phyloP scores from a whole-genome alignment of 805 yeast species.

The Starmerella gropengiesseri region DNA sequence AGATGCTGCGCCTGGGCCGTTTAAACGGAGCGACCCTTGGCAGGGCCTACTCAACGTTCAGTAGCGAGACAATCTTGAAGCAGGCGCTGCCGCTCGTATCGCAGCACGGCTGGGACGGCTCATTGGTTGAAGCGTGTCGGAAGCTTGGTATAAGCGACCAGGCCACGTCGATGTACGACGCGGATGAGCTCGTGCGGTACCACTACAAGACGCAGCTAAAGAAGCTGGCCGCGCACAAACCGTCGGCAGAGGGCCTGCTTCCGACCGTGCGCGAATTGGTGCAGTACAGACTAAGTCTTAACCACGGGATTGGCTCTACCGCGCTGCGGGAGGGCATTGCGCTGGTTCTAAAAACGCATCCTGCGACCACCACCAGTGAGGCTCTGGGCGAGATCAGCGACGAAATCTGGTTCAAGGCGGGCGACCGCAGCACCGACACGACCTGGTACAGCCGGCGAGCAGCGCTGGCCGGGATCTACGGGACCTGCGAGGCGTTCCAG shows the following conservation, averaged over 20 bases:
- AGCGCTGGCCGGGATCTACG: conserved; percentile 57
- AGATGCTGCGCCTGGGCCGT: conserved; percentile 1
- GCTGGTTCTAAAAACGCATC: conserved; percentile 53
- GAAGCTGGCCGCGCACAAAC: conserved; percentile 25
- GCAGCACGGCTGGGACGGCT: conserved; percentile 40
- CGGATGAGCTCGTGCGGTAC: conserved; percentile 44
- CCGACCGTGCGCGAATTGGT: conserved; percentile 32
- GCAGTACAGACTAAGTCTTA: conserved; percentile 38
- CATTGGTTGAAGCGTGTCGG: conserved; percentile 42
- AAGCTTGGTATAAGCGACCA: conserved; percentile 42
- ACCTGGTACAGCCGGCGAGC: conserved; percentile 89
- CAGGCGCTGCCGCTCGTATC: conserved; percentile 38
- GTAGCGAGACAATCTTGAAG: conserved; percentile 29
- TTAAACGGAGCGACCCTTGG: no score
- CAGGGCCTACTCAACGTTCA: conserved; percentile 1
- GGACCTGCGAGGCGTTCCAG: conserved; percentile 65
- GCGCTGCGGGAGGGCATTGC: conserved; percentile 39
- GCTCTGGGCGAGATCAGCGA: conserved; percentile 71
- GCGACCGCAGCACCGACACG: conserved; percentile 66
- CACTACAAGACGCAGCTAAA: conserved; percentile 37
- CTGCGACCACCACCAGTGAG: conserved; percentile 43
- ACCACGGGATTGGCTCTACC: conserved; percentile 25
- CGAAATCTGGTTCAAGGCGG: conserved; percentile 70
- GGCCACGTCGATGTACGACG: conserved; percentile 35
- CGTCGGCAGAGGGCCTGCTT: background rate